Conservation (phyloP, 2,329 filamentous ascomycete species). For the Arthrobotrys iridis region DNA sequence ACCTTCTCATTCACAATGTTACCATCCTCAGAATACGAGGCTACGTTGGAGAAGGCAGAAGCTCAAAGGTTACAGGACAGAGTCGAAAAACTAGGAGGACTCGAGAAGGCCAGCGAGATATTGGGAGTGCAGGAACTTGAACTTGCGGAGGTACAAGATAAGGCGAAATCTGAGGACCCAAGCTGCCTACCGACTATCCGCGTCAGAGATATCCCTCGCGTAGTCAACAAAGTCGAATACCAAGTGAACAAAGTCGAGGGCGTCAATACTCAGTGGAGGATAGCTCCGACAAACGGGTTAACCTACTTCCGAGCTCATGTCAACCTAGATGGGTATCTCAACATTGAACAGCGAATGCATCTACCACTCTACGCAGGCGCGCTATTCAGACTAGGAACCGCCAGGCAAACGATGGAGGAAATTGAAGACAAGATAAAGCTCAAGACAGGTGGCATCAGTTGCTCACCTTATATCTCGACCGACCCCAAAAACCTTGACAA, state of each 20-base stretch:
- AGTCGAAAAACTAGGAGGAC: slow-evolving; percentile 76
- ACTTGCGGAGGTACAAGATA: slow-evolving; percentile 82
- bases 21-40: slow-evolving; percentile 78
- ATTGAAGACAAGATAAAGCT: slow-evolving; percentile 95
- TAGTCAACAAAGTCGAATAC: slow-evolving; percentile 77
- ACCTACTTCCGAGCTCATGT: slow-evolving; percentile 96
- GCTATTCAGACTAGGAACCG: slow-evolving; percentile 92
- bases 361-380: slow-evolving; percentile 91
- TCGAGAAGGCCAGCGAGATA: slow-evolving; percentile 75
- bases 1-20: slow-evolving; percentile 94
- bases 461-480: slow-evolving; percentile 83
- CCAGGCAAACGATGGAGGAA: slow-evolving; percentile 87
- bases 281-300: slow-evolving; percentile 91
- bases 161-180: slow-evolving; percentile 83
- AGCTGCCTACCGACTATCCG: slow-evolving; percentile 88
- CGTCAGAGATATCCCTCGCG: slow-evolving; percentile 86
- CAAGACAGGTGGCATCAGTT: slow-evolving; percentile 89
- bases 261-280: slow-evolving; percentile 84
- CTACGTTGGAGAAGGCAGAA: slow-evolving; percentile 81
- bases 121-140: slow-evolving; percentile 82
- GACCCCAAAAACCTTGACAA: slow-evolving; percentile 76
- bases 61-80: slow-evolving; percentile 76
- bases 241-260: slow-evolving; percentile 68
- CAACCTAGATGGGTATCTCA: slow-evolving; percentile 78
- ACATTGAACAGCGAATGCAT: slow-evolving; percentile 78